phyloP scores from a whole-genome alignment of 1,139 yeast species.

The Pichia sp. region DNA sequence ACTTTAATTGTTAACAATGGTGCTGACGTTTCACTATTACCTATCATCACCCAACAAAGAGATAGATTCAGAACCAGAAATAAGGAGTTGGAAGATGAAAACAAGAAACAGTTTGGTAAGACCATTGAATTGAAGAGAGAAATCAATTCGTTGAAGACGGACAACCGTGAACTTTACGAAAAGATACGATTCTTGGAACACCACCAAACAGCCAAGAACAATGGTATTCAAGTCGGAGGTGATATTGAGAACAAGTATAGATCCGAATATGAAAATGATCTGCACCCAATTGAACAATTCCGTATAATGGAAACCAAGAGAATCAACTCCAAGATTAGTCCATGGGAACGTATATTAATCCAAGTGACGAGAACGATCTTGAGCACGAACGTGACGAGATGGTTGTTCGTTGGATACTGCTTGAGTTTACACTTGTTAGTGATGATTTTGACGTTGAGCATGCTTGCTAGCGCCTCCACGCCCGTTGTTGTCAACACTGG shows the following conservation, averaged over 20 bases:
- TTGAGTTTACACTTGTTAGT: conserved; percentile 72
- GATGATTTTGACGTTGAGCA: conserved; percentile 60
- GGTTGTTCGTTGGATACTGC: conserved; percentile 73
- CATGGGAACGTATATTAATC: conserved; percentile 76
- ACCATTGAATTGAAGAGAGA: conserved; percentile 65
- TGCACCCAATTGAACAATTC: conserved; percentile 85
- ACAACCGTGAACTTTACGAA: conserved; percentile 79
- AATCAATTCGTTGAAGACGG: conserved; percentile 60
- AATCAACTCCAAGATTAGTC: conserved; percentile 68
- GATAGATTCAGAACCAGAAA: conserved; percentile 85
- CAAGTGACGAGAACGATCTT: conserved; percentile 71
- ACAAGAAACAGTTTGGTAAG: conserved; percentile 54
- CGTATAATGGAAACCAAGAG: conserved; percentile 77
- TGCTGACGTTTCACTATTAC: conserved; percentile 53
- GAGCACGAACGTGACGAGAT: conserved; percentile 70
- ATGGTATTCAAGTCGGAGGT: conserved; percentile 18
- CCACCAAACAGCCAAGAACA: conserved; percentile 31
- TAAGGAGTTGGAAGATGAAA: conserved; percentile 79
- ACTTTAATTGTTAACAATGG: background rate
- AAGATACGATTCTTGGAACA: conserved; percentile 74
- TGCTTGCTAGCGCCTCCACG: conserved; percentile 37
- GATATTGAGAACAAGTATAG: conserved; percentile 59
- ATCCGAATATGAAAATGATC: conserved; percentile 68
- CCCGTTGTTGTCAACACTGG: background rate
- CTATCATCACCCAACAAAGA: conserved; percentile 91